These are phyloP conservation scores for Penicillium sp. DNA, from an alignment of 2,329 filamentous ascomycete species.

Conservation along the genomic window DNA sequence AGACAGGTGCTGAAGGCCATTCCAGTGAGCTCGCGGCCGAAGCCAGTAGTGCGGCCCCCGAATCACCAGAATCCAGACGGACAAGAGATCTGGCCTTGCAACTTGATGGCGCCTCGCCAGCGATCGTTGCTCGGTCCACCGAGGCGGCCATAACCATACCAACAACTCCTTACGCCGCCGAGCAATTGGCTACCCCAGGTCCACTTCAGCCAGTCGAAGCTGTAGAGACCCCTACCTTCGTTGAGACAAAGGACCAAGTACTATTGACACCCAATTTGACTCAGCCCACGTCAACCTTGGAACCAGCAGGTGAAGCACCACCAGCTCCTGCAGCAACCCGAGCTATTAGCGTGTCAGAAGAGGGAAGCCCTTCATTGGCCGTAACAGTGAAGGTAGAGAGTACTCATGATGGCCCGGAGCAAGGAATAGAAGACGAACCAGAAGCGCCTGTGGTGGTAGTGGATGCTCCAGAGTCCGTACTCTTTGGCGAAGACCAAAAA, in stretches of 20 bases:
- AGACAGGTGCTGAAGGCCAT: neutral
- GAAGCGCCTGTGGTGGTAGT: slow-evolving; percentile 4
- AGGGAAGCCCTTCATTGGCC: neutral
- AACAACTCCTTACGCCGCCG: slow-evolving; percentile 7
- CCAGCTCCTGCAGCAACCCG: neutral
- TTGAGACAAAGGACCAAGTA: neutral
- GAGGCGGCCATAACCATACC: neutral
- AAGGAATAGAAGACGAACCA: slow-evolving; percentile 8
- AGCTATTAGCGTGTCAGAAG: neutral
- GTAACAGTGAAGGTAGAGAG: slow-evolving; percentile 9
- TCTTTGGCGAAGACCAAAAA: slow-evolving; percentile 10
- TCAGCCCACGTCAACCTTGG: slow-evolving; percentile 13
- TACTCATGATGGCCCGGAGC: neutral
- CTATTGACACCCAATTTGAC: slow-evolving; percentile 23
- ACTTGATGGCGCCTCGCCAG: slow-evolving; percentile 25
- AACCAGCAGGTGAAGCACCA: neutral
- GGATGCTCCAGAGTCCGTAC: neutral
- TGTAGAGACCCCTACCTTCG: neutral
- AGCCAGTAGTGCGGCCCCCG: neutral
- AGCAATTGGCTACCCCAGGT: slow-evolving; percentile 29
- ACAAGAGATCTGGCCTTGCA: slow-evolving; percentile 12
- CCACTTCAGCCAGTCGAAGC: slow-evolving; percentile 28
- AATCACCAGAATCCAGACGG: neutral
- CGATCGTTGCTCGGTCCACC: neutral
- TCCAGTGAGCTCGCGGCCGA: neutral